Evolutionary conservation across 1,139 yeast genomes (phyloP).

Genomic region (Saccharomyces hybrid): DNA sequence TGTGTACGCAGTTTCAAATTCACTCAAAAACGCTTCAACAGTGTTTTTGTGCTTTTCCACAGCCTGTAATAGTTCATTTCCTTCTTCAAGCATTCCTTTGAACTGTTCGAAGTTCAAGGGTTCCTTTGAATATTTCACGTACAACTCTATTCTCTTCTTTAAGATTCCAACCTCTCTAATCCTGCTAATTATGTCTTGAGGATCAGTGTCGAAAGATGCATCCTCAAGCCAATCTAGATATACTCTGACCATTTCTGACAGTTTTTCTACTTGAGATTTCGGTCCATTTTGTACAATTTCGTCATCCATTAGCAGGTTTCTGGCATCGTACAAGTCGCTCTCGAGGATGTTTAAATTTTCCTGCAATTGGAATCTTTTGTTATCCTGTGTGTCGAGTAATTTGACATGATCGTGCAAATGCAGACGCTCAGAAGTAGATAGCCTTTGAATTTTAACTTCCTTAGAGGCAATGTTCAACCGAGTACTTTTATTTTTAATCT

Average conservation of each 20-base stretch:
- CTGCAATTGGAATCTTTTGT: slow-evolving; percentile 40
- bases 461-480: background rate
- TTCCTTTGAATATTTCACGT: slow-evolving; percentile 30
- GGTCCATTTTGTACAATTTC: slow-evolving; percentile 35
- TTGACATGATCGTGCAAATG: background rate
- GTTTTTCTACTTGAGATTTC: slow-evolving; percentile 33
- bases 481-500: background rate
- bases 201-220: slow-evolving; percentile 51
- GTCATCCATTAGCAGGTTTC: slow-evolving; percentile 45
- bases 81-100: slow-evolving; percentile 29
- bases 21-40: slow-evolving; percentile 11
- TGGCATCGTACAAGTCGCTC: slow-evolving; percentile 48
- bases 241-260: slow-evolving; percentile 38
- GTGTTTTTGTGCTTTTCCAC: slow-evolving; percentile 6
- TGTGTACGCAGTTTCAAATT: slow-evolving; percentile 10
- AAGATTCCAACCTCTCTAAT: slow-evolving; percentile 28
- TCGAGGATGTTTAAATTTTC: slow-evolving; percentile 50
- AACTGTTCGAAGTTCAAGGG: slow-evolving; percentile 36
- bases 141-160: slow-evolving; percentile 30
- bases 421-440: background rate
- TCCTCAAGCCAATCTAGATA: slow-evolving; percentile 74
- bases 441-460: background rate
- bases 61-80: slow-evolving; percentile 9
- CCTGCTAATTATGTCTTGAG: slow-evolving; percentile 33
- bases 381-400: slow-evolving; percentile 36